A percentile compares a stretch with the other conserved stretches of the same genome.
Conservation (phyloP, 129 eudicot species). For the Erigeron canadensis region DNA sequence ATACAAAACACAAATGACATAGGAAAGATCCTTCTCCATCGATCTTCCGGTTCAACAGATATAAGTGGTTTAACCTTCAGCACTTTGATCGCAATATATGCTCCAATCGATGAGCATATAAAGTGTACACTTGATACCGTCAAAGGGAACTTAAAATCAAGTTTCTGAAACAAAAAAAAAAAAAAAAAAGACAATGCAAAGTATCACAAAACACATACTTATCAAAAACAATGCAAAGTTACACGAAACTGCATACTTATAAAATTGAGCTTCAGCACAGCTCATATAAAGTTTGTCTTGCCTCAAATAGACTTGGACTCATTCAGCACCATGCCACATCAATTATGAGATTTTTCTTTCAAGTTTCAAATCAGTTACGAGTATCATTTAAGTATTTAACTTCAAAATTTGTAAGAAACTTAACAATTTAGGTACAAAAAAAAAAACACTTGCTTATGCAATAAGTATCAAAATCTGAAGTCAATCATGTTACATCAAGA, state of each 20-base stretch:
- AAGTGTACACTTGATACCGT: constrained; percentile 92
- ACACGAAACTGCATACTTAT: too few relatives aligned
- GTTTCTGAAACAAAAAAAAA: constrained; percentile 58
- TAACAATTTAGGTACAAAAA: not conserved
- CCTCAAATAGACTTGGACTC: not conserved
- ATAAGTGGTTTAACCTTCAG: constrained; percentile 87
- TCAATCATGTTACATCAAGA: not conserved
- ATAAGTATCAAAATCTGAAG: not conserved
- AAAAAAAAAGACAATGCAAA: not conserved
- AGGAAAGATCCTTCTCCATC: constrained; percentile 95
- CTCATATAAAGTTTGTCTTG: not conserved
- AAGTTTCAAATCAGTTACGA: not conserved
- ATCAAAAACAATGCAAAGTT: not conserved
- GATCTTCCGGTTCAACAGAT: constrained; percentile 83
- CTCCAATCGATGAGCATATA: constrained; percentile 91
- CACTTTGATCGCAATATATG: constrained; percentile 72
- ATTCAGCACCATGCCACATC: not conserved
- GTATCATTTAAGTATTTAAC: too few relatives aligned
- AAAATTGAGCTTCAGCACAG: constrained; percentile 9
- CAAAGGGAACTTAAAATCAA: constrained; percentile 93
- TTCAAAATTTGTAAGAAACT: constrained; percentile 5
- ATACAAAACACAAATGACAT: constrained; percentile 96
- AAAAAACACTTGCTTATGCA: not conserved
- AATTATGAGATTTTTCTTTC: not conserved
- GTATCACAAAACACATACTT: not conserved